Base-by-base conservation (phyloP, 352 stramenopile species). In the Phytophthora cactorum region DNA sequence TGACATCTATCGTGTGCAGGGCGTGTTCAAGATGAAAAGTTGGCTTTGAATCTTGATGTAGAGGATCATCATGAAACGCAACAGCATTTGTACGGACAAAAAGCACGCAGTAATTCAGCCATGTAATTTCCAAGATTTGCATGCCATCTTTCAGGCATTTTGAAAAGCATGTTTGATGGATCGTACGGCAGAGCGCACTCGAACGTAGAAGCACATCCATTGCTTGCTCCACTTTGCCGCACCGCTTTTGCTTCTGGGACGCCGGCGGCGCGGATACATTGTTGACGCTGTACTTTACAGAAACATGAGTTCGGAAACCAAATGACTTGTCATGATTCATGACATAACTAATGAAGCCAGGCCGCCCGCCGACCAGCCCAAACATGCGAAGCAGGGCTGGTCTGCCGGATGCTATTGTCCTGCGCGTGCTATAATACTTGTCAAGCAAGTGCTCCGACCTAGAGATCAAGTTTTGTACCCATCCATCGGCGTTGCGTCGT, bases 401-500 rank as follows among this genome's bases (percentile, higher is more conserved):
- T 66, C 57, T 39, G 54, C 12, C 39, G 41, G 22, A 17, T 53
- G 12, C 22, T 22, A 22, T 22, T 22, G 22, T 22, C 22, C 22
- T 22, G 22, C 22, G 22, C 22, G 22, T 22, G 22, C 22, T 22
- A 22, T 22, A 22, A 22, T 22, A 22, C 22, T 22, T 22, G 22
- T 22, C 0, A 22, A 22, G 22, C 22, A 22, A 22, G 22, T 22
- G 22, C 22, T 22, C 22, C 22, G 22, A 22, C 22, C 52, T 52
- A 6, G 22, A 17, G 29, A 17, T 9, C 45, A 43, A 7, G 12
- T 34, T 65, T 61, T 71, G 64, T 59, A 71, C 43, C 57, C 44
- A 62, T 63, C 52, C 51, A 60, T 44, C n/a, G 28, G 44, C 53
- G 63, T 60, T 25, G 43, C 41, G 57, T 67, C 41, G 64, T 58